Percentiles rank a stretch among this genome's conserved stretches.
Conservation (phyloP, 805 yeast genomes). For the Pichia sporocuriosa region DNA sequence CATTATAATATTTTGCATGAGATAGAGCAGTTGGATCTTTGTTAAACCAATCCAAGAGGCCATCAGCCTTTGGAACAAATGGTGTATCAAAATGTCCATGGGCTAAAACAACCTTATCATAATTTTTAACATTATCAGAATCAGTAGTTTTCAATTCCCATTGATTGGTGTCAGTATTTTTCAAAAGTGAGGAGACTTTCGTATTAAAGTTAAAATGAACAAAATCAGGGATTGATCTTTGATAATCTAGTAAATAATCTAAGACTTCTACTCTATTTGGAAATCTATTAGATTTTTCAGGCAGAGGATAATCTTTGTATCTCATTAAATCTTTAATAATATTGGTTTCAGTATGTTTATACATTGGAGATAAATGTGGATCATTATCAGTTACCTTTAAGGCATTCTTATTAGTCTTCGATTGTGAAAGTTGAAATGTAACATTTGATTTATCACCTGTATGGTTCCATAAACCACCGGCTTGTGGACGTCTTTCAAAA, state of each 20-base stretch:
- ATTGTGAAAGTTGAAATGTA: conserved; percentile 13
- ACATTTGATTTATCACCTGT: conserved; percentile 24
- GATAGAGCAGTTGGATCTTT: conserved; percentile 29
- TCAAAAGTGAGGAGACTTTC: conserved; percentile 39
- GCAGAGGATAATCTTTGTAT: conserved; percentile 27
- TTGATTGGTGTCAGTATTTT: conserved; percentile 16
- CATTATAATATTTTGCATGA: conserved; percentile 40
- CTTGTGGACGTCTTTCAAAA: conserved; percentile 26
- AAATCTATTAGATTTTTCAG: conserved; percentile 40
- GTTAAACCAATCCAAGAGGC: conserved; percentile 32
- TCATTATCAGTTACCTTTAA: conserved; percentile 16
- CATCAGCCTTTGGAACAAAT: conserved; percentile 37
- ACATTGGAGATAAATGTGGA: conserved; percentile 29
- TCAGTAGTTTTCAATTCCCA: conserved; percentile 23
- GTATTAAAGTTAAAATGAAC: conserved; percentile 35
- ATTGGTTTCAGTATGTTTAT: conserved; percentile 30
- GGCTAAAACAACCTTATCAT: conserved; percentile 36
- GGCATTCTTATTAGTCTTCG: conserved; percentile 13
- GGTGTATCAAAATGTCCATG: conserved; percentile 46
- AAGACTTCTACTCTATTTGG: conserved; percentile 57
- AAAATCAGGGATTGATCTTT: conserved; percentile 33
- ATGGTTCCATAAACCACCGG: conserved; percentile 32
- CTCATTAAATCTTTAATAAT: conserved; percentile 28
- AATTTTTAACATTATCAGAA: conserved; percentile 10
- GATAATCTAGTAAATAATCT: conserved; percentile 52